Base-by-base conservation (phyloP, 2,329 filamentous ascomycete species). In the Cladosporium sphaerospermum region DNA sequence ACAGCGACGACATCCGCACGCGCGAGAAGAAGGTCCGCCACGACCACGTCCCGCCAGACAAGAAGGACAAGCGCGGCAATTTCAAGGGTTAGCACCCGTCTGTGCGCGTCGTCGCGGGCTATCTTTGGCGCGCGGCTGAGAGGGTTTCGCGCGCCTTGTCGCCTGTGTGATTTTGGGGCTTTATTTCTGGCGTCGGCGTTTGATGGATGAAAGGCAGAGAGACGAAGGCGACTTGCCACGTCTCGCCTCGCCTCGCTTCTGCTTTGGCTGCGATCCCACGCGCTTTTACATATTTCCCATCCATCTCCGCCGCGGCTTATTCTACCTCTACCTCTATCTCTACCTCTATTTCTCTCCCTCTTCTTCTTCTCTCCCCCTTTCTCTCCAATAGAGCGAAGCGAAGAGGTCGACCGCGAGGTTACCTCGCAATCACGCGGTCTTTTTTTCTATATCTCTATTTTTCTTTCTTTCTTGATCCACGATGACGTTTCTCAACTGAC, bases 41-140 rank as follows among this genome's bases (percentile, higher is more conserved):
- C 55, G 70, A 73, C 54, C 74, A 76, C 56, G 59, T 70, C 10
- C 73, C 73, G 16, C 72, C 72, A 2, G 44, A 48, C 32, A 68
- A 69, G 11, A 54, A 57, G 49, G 68, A 70, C 53, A 67, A 67
- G 48, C 68, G 63, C 54, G 60, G 68, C 31, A 43, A 54, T 13
- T 52, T 52, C 46, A 46, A 54, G 18, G 40, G 14, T 2, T 32
- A 34, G 48, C 9, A 18, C n/a, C 18, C 36, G 36, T 14, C 42
- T 6, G 23, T 23, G 13, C 18, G 42, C 13, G 19, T 28, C 19
- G 16, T 23, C 8, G 11, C 1, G 16, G 1, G 16, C 1, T 13
- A 19, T 1, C 3, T 14, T 14, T 28, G 13, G 31, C 6, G 1
- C 6, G 10, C 16, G 1, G n/a, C 3, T 3, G 16, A 39, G 2